A percentile compares a stretch with the other conserved stretches of the same genome.
These are phyloP conservation scores for Verruconis gallopava DNA, from an alignment of 2,329 filamentous ascomycete genomes.

Conservation along the genomic window DNA sequence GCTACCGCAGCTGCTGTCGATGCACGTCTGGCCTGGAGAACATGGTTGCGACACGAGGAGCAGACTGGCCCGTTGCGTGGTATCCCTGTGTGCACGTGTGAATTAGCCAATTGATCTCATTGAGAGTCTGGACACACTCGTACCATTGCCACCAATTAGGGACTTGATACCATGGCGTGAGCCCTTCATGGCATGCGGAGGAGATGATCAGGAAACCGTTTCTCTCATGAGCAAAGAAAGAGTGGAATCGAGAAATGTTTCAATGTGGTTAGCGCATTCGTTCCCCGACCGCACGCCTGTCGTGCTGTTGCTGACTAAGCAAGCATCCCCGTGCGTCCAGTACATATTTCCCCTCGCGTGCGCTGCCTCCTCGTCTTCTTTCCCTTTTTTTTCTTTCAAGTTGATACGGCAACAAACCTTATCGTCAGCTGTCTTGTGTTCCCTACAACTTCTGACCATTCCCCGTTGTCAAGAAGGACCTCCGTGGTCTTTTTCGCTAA, in stretches of 20 bases:
- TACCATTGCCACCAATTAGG: neutral
- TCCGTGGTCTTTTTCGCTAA: conserved; percentile 94
- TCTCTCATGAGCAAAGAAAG: neutral
- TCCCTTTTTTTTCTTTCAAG: neutral
- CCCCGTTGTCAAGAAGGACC: conserved; percentile 69
- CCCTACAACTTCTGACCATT: conserved; percentile 72
- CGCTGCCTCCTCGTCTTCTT: conserved; percentile 35
- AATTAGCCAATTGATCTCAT: conserved; percentile 4
- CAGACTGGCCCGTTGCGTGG: conserved; percentile 25
- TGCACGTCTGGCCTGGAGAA: conserved; percentile 25
- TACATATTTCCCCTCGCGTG: too few species aligned
- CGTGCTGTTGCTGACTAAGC: too few species aligned
- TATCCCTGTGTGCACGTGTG: conserved; percentile 3
- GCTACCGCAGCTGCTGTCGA: conserved; percentile 25
- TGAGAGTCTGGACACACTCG: neutral
- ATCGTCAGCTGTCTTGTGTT: conserved; percentile 68
- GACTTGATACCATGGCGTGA: neutral
- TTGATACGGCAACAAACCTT: conserved; percentile 48
- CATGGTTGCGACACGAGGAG: conserved; percentile 29
- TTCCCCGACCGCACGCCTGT: too few species aligned
- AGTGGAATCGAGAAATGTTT: neutral
- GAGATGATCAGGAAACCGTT: neutral
- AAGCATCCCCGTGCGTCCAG: too few species aligned
- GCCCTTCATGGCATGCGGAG: neutral
- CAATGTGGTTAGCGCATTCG: neutral